Conservation (phyloP, 176 grass and related monocot genomes). For the Typha latifolia region DNA sequence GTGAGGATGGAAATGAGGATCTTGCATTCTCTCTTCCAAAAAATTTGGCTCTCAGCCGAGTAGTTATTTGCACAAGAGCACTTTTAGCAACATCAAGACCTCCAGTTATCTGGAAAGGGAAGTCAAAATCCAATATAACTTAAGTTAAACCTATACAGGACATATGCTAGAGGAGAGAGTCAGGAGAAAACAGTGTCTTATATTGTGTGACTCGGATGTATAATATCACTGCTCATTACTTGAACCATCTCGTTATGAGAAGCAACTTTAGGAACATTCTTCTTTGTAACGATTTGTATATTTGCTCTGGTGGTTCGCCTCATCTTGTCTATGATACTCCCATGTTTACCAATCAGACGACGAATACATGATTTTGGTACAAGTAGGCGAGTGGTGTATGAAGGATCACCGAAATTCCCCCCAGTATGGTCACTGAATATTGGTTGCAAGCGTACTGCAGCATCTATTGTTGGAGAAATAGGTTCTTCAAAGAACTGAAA, state of each 20-base stretch:
- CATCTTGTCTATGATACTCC: conserved; percentile 86
- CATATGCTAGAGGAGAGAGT: neutral
- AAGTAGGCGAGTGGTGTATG: conserved; percentile 80
- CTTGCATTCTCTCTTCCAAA: conserved; percentile 85
- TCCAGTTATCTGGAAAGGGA: too few relatives aligned
- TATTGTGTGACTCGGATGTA: neutral
- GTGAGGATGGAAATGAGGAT: conserved; percentile 42
- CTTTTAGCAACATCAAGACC: conserved; percentile 63
- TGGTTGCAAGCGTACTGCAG: conserved; percentile 73
- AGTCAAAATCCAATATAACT: conserved; percentile 33
- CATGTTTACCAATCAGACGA: conserved; percentile 90
- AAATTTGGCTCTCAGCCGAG: conserved; percentile 87
- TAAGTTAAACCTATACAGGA: neutral
- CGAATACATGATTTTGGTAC: conserved; percentile 86
- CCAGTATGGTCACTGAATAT: conserved; percentile 83
- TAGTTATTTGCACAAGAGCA: conserved; percentile 86
- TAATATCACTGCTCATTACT: conserved; percentile 20
- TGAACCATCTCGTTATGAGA: conserved; percentile 96
- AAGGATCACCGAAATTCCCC: conserved; percentile 42
- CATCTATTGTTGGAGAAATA: conserved; percentile 87
- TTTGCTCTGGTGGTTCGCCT: conserved; percentile 69
- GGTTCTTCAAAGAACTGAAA: too few relatives aligned
- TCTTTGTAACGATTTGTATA: conserved; percentile 83
- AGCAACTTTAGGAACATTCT: conserved; percentile 91
- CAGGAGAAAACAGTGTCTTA: too few relatives aligned